Evolutionary conservation across 352 stramenopile species (phyloP), one percentile per base, ranked within the genome.

Genomic region (Phytophthora ramorum): DNA sequence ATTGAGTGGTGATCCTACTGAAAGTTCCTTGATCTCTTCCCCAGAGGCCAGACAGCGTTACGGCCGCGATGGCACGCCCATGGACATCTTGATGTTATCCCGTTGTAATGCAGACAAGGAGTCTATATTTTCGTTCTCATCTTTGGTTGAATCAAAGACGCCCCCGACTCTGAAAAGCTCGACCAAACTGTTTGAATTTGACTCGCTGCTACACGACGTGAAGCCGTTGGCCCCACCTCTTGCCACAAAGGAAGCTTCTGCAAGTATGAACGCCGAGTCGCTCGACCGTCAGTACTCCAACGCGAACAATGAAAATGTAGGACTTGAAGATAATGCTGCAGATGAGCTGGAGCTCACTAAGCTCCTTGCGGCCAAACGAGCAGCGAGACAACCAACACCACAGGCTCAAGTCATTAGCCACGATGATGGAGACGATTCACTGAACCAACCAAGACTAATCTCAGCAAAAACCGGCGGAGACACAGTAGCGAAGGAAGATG

Each of bases 151-250:
- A 19, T 16, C 35, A 35, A 16, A 9, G n/a, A 49, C 35, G 2
- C n/a, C 7, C 10, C 7, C 44, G 41, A 13, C 30, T 46, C 38
- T 17, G 22, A 47, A 47, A 35, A 53, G 30, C 26, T 13, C n/a
- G 12, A 24, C 50, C 3, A 69, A 50, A 12, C 50, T 91, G 12
- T 91, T 87, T 50, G 76, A 87, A 35, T 90, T 87, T 58, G 78
- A 85, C 9, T 84, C 76, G n/a, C 44, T 90, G 1, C 60, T 92
- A 4, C 51, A 69, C 51, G 51, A 73, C 16, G 26, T 45, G 10
- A 46, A 63, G 46, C 26, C 53, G 20, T 35, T 53, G 47, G 65
- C 10, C 0, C 28, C 13, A 32, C 22, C 22, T 7, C 20, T 10
- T 22, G 38, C 52, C 4, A 20, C 22, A 38, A 20, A 49, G 7